phyloP scores from a whole-genome alignment of 2,329 filamentous ascomycete genomes.

The Paecilomyces variotii region DNA sequence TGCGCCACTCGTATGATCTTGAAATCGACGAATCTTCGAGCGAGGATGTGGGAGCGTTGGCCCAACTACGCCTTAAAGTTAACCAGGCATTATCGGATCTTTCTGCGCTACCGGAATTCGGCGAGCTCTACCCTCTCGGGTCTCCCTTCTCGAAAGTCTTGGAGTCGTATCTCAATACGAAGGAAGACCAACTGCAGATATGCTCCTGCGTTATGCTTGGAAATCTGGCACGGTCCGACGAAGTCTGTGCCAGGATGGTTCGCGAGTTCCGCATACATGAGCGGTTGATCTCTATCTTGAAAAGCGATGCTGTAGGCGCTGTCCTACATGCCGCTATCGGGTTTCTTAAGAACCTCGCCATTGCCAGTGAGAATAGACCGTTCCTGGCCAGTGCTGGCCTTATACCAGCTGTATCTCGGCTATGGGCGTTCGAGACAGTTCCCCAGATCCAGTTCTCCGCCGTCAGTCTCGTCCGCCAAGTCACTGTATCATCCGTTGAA shows the following conservation, averaged over 20 bases:
- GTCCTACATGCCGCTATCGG: slow-evolving; percentile 39
- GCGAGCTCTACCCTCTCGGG: slow-evolving; percentile 30
- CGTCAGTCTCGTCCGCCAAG: slow-evolving; percentile 32
- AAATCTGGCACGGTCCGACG: slow-evolving; percentile 39
- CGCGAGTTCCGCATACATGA: slow-evolving; percentile 31
- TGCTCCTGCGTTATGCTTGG: slow-evolving; percentile 42
- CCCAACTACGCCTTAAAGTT: slow-evolving; percentile 28
- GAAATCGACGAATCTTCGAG: slow-evolving; percentile 16
- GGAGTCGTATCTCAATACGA: slow-evolving; percentile 30
- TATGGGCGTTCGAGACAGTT: slow-evolving; percentile 35
- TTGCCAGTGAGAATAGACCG: slow-evolving; percentile 34
- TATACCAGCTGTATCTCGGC: slow-evolving; percentile 28
- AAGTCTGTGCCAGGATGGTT: slow-evolving; percentile 34
- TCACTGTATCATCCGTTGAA: slow-evolving; percentile 27
- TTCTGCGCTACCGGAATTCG: slow-evolving; percentile 30
- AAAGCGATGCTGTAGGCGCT: slow-evolving; percentile 28
- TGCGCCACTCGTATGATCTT: slow-evolving; percentile 23
- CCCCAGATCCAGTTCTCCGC: slow-evolving; percentile 39
- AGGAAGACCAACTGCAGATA: slow-evolving; percentile 37
- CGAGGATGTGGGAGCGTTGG: slow-evolving; percentile 27
- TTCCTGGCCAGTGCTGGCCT: slow-evolving; percentile 31
- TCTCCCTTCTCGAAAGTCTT: slow-evolving; percentile 29
- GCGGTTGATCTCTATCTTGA: slow-evolving; percentile 32
- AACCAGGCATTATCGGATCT: slow-evolving; percentile 35
- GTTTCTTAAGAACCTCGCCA: slow-evolving; percentile 42